Base-by-base conservation (phyloP, 805 yeast genomes). In the Starmerella gropengiesseri region DNA sequence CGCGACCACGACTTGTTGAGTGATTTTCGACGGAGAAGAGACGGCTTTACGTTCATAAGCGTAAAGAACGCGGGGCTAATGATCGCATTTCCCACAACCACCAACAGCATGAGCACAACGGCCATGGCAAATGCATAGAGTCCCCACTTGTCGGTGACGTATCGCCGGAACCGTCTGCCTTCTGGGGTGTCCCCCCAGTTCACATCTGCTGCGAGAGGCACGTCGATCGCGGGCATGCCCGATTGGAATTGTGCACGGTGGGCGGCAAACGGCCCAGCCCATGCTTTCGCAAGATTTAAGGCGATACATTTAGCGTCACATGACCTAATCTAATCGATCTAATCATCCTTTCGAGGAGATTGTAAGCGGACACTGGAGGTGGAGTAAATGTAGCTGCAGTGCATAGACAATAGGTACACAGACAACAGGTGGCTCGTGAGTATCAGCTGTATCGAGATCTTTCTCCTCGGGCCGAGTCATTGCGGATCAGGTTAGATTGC, bases 121-220 rank as follows among this genome's bases (percentile, higher is more conserved):
- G 52, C 41, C n/a, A 41, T 18, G 18, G 29, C 30, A 26, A 54
- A 54, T 12, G 54, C 30, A 6, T 40, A 19, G 3, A 21, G 13
- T 12, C 56, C 57, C 50, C 51, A 55, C 21, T 44, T 46, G 14
- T 46, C 39, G 19, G 53, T 52, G 27, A 47, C 48, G 11, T 37
- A 16, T 3, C 50, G 43, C 4, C 49, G 44, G 25, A 39, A 48
- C 6, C 21, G 23, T 11, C 32, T 27, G n/a, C 47, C 47, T 25
- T 36, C 39, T 1, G 39, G 39, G n/a, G 39, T 26, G 25, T 36
- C 39, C 7, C 31, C 39, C 39, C 39, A 36, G 31, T 25, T 25
- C 23, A 18, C 31, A 7, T 27, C 28, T 5, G 37, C 3, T 11
- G 14, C 27, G 9, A 29, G 29, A 5, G 28, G 28, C 28, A 7